Base-by-base conservation (phyloP, 2,329 filamentous ascomycete species). In the Aspergillus eucalypticola region DNA sequence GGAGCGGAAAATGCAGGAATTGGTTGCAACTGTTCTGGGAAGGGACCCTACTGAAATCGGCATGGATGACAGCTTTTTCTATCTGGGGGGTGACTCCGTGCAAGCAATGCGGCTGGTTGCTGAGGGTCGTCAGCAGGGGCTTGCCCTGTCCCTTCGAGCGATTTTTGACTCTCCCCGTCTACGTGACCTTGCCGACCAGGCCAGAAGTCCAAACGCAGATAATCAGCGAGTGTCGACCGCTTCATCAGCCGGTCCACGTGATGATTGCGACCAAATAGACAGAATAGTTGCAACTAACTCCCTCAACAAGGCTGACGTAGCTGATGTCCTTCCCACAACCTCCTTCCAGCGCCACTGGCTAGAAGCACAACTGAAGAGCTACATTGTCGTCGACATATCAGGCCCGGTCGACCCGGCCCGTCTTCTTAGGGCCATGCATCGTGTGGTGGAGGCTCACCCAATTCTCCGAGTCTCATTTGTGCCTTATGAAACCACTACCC, bases 31-130 rank as follows among this genome's bases (percentile, higher is more conserved):
- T 1, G 66, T 77, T 8, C 54, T 78, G 21, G 68, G 69, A 21
- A 63, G 73, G 39, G 63, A 60, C 3, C 51, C 66, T 7, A 64
- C 69, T 29, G 62, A 68, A n/a, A 67, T 78, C 50, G 75, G 76
- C 7, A 70, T 71, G 1, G 71, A 77, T 50, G 75, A 77, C 51
- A 74, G 69, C 32, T 78, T 78, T 61, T 76, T 78, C 64, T 66
- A 71, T 6, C 66, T 76, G 7, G 76, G 76, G 6, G 76, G 76
- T 13, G 76, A 59, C 27, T 59, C 56, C 21, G 15, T 50, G 10
- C 21, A 50, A 29, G 46, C 46, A 13, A 50, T 44, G 29, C 13
- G 27, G 5, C 17, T 27, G 19, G 15, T 39, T 5, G 7, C 17
- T 8, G 8, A 21, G 41, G 50, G 13, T 19, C 46, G 46, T 50